phyloP scores from a whole-genome alignment of 768 basidiomycete genomes.

The Russula ochroleuca region DNA sequence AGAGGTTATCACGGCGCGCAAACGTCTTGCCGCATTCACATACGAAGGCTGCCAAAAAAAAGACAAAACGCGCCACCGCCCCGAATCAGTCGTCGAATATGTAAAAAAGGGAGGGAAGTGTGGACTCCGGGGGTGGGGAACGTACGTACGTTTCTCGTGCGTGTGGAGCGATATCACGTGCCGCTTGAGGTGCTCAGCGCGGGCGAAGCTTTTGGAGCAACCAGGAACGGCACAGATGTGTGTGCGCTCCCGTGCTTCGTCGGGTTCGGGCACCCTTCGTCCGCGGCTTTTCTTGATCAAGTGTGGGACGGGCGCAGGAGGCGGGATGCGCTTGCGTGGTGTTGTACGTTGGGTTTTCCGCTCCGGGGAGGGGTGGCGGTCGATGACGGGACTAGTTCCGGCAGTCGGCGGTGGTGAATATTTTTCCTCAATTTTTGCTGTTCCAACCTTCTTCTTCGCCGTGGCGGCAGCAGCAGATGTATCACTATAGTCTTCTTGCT shows the following conservation, averaged over 20 bases:
- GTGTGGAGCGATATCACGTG: slow-evolving; percentile 81
- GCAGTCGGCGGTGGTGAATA: neutral
- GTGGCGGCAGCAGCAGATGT: neutral
- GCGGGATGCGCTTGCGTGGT: slow-evolving; percentile 2
- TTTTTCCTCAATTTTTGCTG: neutral
- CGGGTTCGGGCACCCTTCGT: slow-evolving; percentile 54
- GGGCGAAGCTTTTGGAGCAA: slow-evolving; percentile 75
- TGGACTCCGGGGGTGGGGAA: too few species aligned
- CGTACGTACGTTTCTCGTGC: slow-evolving; percentile 70
- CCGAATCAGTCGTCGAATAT: neutral
- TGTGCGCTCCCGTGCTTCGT: slow-evolving; percentile 40
- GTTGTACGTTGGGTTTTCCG: neutral
- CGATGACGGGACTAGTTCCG: neutral
- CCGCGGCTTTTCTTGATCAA: slow-evolving; percentile 77
- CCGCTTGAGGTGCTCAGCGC: slow-evolving; percentile 77
- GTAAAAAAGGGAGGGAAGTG: neutral
- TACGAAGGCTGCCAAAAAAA: slow-evolving; percentile 48
- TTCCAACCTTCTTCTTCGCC: neutral
- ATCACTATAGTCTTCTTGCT: neutral
- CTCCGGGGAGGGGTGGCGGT: neutral
- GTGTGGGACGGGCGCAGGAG: slow-evolving; percentile 70
- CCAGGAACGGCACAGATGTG: slow-evolving; percentile 65
- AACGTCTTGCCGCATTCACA: slow-evolving; percentile 72
- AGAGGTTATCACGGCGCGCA: slow-evolving; percentile 71
- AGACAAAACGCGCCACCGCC: slow-evolving; percentile 4